Evolutionary conservation across 1,284 basidiomycete species (phyloP), one percentile per base, ranked within the genome.

Genomic region (Rugiboletus extremiorientalis): DNA sequence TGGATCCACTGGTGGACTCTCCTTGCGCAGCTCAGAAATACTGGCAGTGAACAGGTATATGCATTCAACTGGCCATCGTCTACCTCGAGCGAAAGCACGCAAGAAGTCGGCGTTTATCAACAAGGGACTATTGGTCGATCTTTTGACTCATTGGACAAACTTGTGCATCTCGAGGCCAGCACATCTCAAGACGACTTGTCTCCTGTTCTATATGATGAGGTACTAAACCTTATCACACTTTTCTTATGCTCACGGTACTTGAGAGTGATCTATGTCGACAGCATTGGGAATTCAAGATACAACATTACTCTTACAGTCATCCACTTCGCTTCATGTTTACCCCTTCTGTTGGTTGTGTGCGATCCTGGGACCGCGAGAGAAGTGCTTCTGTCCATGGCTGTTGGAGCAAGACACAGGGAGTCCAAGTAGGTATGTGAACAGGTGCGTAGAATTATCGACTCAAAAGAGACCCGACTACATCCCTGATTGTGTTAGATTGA

Each of bases 401-500:
- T 62, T 38, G 58, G 58, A 22, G 1, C 42, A 1, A 47, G 60
- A 5, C 47, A 59, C 8, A 60, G 60, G 22, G 58, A 53, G 15
- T 38, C 31, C 30, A 59, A 60, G 34, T 60, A 60, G 8, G 43
- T 62, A 8, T 53, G 37, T 23, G 58, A 60, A 38, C 37, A 47
- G 47, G 58, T 60, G 33, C 12, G 60, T 58, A 8, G 1, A 16
- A 20, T 28, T 28, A 9, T 45, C 18, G 28, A 11, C 18, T 31
- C 18, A 5, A 4, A 9, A n/a, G 8, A 30, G 38, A 27, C 20
- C 6, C 20, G 22, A 1, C 15, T 28, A 50, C 7, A 30, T 37
- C 23, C 16, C 6, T n/a, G 14, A 9, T 58, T 12, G 11, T 12
- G n/a, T 11, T 37, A 61, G 72, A 60, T 75, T n/a, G n/a, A n/a